These are phyloP conservation scores for Ophiostoma pallidulum DNA, from an alignment of 2,329 filamentous ascomycete genomes.

Conservation along the genomic window DNA sequence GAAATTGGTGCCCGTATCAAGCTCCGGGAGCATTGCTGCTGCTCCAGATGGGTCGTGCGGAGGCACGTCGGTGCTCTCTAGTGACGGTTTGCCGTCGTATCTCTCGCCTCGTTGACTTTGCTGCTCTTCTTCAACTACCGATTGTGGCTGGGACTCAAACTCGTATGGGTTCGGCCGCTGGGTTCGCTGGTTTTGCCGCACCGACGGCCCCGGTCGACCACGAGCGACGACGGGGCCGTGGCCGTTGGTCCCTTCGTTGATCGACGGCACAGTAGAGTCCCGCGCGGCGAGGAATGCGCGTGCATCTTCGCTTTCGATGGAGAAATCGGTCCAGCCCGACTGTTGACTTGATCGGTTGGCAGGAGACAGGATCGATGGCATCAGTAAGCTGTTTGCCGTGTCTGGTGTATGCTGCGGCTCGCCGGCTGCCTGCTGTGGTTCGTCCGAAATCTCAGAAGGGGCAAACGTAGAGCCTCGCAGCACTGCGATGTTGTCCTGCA, in stretches of 20 bases:
- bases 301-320: constrained; percentile 42
- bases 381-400: constrained; percentile 35
- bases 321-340: constrained; percentile 53
- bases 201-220: constrained; percentile 1
- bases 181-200: not conserved
- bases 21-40: constrained; percentile 40
- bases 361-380: constrained; percentile 35
- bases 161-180: constrained; percentile 8
- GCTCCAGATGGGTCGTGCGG: constrained; percentile 17
- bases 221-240: constrained; percentile 4
- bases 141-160: constrained; percentile 22
- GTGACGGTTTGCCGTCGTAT: not conserved
- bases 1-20: constrained; percentile 43
- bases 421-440: constrained; percentile 18
- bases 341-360: constrained; percentile 43
- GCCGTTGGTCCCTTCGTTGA: constrained; percentile 1
- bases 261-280: not conserved
- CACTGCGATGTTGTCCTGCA: constrained; percentile 26
- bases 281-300: constrained; percentile 19
- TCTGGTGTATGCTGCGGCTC: constrained; percentile 27
- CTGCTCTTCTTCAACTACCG: constrained; percentile 17
- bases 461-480: constrained; percentile 26
- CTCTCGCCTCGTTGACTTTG: not conserved
- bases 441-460: constrained; percentile 25
- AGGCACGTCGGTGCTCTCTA: constrained; percentile 25